These are phyloP conservation scores for Scedosporium apiospermum DNA, from an alignment of 2,329 filamentous ascomycete species.

Conservation along the genomic window DNA sequence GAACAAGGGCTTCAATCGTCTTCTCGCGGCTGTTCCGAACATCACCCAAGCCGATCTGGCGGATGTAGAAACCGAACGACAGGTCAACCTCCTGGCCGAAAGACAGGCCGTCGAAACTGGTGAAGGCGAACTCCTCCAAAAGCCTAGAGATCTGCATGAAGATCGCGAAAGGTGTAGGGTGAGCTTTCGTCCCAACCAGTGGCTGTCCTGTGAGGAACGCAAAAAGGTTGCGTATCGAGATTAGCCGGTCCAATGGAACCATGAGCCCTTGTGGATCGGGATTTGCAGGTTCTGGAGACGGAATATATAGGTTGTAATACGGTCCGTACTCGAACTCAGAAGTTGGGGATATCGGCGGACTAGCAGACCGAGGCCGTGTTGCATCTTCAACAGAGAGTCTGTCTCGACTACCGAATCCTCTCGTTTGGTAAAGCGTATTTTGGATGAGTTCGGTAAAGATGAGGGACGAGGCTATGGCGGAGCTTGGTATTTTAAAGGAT, in stretches of 20 bases:
- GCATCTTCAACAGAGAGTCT: constrained; percentile 42
- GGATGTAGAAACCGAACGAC: constrained; percentile 66
- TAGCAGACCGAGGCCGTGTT: constrained; percentile 23
- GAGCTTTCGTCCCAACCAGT: constrained; percentile 46
- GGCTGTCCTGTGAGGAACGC: constrained; percentile 56
- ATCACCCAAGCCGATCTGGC: constrained; percentile 69
- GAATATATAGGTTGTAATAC: constrained; percentile 45
- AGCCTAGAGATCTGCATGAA: constrained; percentile 44
- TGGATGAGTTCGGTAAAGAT: constrained; percentile 38
- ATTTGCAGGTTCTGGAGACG: constrained; percentile 29
- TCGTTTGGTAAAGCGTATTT: neutral
- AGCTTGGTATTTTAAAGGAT: constrained; percentile 51
- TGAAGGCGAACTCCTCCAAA: constrained; percentile 49
- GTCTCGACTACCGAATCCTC: constrained; percentile 37
- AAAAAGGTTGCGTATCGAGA: constrained; percentile 55
- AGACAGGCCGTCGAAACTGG: constrained; percentile 43
- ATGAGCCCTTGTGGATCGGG: neutral
- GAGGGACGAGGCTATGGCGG: constrained; percentile 43
- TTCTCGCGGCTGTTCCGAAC: constrained; percentile 76
- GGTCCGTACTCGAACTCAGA: constrained; percentile 22
- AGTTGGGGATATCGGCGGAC: constrained; percentile 27
- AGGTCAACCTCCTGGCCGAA: constrained; percentile 52
- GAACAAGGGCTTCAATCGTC: constrained; percentile 78
- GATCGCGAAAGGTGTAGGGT: constrained; percentile 42
- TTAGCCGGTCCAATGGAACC: constrained; percentile 37